phyloP scores from a whole-genome alignment of 2,329 filamentous ascomycete genomes.

The Onygena corvina region DNA sequence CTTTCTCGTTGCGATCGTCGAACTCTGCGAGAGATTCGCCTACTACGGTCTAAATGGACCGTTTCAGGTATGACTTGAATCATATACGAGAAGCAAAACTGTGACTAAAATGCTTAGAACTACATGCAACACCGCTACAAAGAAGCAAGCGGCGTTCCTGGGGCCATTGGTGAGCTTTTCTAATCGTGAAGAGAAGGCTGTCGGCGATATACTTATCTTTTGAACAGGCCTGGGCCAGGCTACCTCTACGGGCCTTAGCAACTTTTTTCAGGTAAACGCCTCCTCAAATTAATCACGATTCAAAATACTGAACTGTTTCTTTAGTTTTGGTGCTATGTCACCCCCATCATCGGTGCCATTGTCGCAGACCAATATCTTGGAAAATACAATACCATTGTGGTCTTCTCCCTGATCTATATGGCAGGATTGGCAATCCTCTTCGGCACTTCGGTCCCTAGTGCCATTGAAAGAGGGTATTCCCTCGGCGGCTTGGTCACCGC shows the following conservation, averaged over 20 bases:
- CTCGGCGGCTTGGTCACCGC: slow-evolving; percentile 45
- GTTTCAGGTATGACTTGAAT: slow-evolving; percentile 27
- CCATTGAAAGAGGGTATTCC: slow-evolving; percentile 40
- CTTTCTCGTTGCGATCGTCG: slow-evolving; percentile 46
- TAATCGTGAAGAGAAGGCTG: background rate
- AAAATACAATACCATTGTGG: slow-evolving; percentile 48
- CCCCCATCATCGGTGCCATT: slow-evolving; percentile 46
- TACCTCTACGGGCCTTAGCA: slow-evolving; percentile 39
- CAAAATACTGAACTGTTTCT: background rate
- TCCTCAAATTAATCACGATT: background rate
- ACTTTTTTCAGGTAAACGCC: slow-evolving; percentile 35
- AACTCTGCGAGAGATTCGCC: slow-evolving; percentile 47
- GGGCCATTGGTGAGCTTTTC: slow-evolving; percentile 23
- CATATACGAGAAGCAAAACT: background rate
- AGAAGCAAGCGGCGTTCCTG: slow-evolving; percentile 29
- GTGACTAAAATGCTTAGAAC: slow-evolving; percentile 29
- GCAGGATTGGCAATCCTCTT: slow-evolving; percentile 44
- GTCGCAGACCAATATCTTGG: slow-evolving; percentile 50
- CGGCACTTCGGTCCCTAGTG: slow-evolving; percentile 42
- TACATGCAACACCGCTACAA: slow-evolving; percentile 37
- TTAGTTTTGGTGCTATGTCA: slow-evolving; percentile 44
- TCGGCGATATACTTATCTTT: background rate
- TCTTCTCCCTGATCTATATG: slow-evolving; percentile 48
- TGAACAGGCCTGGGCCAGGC: slow-evolving; percentile 26
- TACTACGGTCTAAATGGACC: slow-evolving; percentile 45